Percentiles rank a stretch among this genome's conserved stretches.
Conservation (phyloP, 1,139 yeast genomes). For the Hemisphaericaspora xylanilytica region DNA sequence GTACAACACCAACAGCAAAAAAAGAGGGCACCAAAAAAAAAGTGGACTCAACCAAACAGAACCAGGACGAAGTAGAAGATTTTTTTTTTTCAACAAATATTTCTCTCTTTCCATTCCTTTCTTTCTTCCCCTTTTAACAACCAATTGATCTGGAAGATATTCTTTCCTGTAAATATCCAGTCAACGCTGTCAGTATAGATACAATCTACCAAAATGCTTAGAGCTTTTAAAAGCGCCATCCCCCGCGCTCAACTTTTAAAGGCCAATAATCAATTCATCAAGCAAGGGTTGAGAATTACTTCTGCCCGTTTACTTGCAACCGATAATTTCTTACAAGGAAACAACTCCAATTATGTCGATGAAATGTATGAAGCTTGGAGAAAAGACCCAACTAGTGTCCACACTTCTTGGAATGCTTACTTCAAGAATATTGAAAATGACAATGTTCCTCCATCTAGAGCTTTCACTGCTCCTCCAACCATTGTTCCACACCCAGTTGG, state of each 20-base stretch:
- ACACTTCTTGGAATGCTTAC: slow-evolving; percentile 94
- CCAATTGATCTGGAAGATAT: slow-evolving; percentile 6
- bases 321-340: slow-evolving; percentile 64
- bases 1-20: too few relatives aligned
- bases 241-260: slow-evolving; percentile 33
- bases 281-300: slow-evolving; percentile 6
- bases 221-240: slow-evolving; percentile 42
- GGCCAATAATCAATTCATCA: slow-evolving; percentile 15
- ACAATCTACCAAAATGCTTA: slow-evolving; percentile 30
- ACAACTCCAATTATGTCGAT: slow-evolving; percentile 89
- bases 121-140: slow-evolving; percentile 1
- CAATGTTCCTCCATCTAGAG: slow-evolving; percentile 65
- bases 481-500: slow-evolving; percentile 75
- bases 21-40: too few relatives aligned
- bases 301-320: slow-evolving; percentile 13
- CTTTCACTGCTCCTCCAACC: slow-evolving; percentile 90
- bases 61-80: too few relatives aligned
- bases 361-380: slow-evolving; percentile 98
- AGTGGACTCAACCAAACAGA: too few relatives aligned
- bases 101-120: neutral
- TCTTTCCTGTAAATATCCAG: slow-evolving; percentile 3
- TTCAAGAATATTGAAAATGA: slow-evolving; percentile 83
- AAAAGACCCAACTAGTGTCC: slow-evolving; percentile 86
- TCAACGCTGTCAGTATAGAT: slow-evolving; percentile 1
- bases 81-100: slow-evolving; percentile 1